Evolutionary conservation across 495 filamentous ascomycete genomes (phyloP).

Genomic region (Apodospora peruviana): DNA sequence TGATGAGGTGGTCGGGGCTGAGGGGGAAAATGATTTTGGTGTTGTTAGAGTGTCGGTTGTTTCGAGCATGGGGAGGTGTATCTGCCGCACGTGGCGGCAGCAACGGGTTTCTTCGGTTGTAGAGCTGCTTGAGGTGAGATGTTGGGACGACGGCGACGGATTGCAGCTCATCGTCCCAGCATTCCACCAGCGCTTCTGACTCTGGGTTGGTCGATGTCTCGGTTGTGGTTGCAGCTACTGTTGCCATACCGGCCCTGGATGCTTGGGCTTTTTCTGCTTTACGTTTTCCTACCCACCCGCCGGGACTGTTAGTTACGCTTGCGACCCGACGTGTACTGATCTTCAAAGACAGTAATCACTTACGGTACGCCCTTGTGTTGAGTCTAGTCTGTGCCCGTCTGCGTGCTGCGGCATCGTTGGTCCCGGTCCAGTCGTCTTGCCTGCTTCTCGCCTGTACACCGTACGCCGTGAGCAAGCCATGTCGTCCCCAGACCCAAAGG

Average conservation of each 20-base stretch:
- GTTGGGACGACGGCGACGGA: neutral
- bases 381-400: conserved; percentile 35
- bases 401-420: conserved; percentile 29
- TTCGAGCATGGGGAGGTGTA: too few relatives aligned
- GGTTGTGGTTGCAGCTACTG: neutral
- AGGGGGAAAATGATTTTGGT: conserved; percentile 30
- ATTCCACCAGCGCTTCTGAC: too few relatives aligned
- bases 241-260: neutral
- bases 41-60: conserved; percentile 3
- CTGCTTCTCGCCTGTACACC: conserved; percentile 3
- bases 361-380: conserved; percentile 38
- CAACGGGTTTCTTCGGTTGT: neutral
- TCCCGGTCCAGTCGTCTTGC: conserved; percentile 40
- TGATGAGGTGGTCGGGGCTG: conserved; percentile 37
- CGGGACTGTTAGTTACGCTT: neutral
- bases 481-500: too few relatives aligned
- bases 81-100: too few relatives aligned
- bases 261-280: neutral
- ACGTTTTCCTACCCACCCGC: neutral
- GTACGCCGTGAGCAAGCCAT: conserved; percentile 1
- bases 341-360: conserved; percentile 21
- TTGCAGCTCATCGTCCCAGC: neutral
- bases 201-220: too few relatives aligned
- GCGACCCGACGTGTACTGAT: too few relatives aligned
- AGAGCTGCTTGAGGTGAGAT: neutral